Conservation (phyloP, 2,329 filamentous ascomycete genomes). For the Plenodomus lindquistii region DNA sequence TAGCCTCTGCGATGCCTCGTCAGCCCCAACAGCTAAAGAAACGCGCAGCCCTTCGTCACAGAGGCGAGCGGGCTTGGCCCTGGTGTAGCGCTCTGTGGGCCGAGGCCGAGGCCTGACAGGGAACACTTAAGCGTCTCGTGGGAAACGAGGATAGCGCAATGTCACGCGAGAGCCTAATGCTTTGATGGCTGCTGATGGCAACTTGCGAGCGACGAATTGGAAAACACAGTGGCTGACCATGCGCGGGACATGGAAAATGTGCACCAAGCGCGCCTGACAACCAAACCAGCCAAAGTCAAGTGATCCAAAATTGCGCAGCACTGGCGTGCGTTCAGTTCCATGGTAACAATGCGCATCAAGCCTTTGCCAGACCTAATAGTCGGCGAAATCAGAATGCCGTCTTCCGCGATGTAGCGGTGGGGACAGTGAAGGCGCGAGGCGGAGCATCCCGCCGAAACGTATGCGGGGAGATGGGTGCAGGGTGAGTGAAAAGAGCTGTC, state of each 20-base stretch:
- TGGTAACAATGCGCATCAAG: constrained; percentile 4
- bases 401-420: constrained; percentile 19
- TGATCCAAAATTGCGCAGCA: constrained; percentile 2
- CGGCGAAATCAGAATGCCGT: constrained; percentile 32
- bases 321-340: neutral
- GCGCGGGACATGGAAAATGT: neutral
- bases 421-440: constrained; percentile 10
- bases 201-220: neutral
- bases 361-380: constrained; percentile 15
- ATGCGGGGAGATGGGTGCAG: constrained; percentile 14
- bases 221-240: neutral
- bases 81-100: constrained; percentile 20
- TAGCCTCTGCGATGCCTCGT: constrained; percentile 24
- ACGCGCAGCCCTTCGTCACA: constrained; percentile 22
- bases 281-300: constrained; percentile 7
- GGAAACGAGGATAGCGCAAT: constrained; percentile 17
- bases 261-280: neutral
- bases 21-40: constrained; percentile 15
- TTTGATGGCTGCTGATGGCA: constrained; percentile 18
- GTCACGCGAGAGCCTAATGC: constrained; percentile 21
- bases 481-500: constrained; percentile 6
- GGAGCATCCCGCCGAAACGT: constrained; percentile 8
- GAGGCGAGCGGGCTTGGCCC: constrained; percentile 19
- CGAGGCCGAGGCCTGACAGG: constrained; percentile 22
- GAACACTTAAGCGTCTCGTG: constrained; percentile 16